Base-by-base conservation (phyloP, 2,329 filamentous ascomycete genomes). In the Alternaria sp. region DNA sequence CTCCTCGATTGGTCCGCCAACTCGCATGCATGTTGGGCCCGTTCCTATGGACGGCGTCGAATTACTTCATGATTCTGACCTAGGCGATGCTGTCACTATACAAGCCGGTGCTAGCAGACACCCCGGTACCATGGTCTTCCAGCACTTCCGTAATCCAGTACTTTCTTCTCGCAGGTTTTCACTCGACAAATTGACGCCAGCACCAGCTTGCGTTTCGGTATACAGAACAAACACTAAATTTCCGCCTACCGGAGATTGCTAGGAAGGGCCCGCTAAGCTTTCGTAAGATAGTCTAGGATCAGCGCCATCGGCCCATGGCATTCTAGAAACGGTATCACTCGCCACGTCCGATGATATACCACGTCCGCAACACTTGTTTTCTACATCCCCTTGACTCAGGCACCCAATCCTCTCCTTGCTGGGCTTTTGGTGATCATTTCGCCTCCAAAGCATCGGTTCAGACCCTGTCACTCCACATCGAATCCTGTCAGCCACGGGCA, bases 261-360 rank as follows among this genome's bases (percentile, higher is more conserved):
- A 51, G 56, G 64, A 58, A 67, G 69, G 64, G 64, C 68, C 74
- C 74, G 66, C 74, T 76, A 76, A 74, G 70, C 73, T 74, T 71
- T 58, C 64, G 67, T 72, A 59, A 69, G 64, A 64, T 67, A 61
- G 62, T 67, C 71, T 36, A 72, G 68, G 70, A 72, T 75, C 71
- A 76, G 72, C 76, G 69, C 68, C 66, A 64, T 68, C 69, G 74
- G 76, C 70, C 76, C 69, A 76, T 73, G 56, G 63, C 59, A 74
- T 69, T 76, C 76, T 77, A 78, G 75, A 77, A 74, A 73, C 71
- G 60, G 65, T 57, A 62, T 69, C 68, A 77, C 74, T 79, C 74
- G 76, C 77, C 77, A 79, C 77, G 67, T 72, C 46, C 60, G 62
- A 68, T 59, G 68, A 68, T 71, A 69, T 70, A 62, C 67, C 67